These are phyloP conservation scores for Pseudocercospora vitis DNA, from an alignment of 2,329 filamentous ascomycete species.

Conservation along the genomic window DNA sequence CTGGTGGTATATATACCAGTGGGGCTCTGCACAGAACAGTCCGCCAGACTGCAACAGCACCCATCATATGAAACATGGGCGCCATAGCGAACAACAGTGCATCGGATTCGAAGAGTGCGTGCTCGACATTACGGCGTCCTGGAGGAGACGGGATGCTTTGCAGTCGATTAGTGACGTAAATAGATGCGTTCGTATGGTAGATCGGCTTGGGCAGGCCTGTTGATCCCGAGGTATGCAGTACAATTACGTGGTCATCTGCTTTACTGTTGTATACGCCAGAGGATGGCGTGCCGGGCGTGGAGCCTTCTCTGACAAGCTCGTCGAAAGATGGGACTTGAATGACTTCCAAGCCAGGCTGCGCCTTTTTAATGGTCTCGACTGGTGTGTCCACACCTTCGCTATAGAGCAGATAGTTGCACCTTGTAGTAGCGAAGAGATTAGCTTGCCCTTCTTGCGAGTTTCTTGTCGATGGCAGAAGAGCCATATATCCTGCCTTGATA, in stretches of 20 bases:
- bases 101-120: slow-evolving; percentile 12
- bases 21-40: slow-evolving; percentile 16
- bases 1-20: slow-evolving; percentile 16
- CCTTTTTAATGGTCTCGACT: slow-evolving; percentile 23
- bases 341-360: slow-evolving; percentile 21
- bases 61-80: slow-evolving; percentile 27
- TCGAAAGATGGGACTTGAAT: slow-evolving; percentile 22
- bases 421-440: slow-evolving; percentile 22
- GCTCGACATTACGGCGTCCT: slow-evolving; percentile 14
- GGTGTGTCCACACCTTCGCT: slow-evolving; percentile 22
- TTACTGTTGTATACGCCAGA: slow-evolving; percentile 12
- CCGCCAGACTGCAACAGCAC: slow-evolving; percentile 16
- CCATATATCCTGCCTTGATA: slow-evolving; percentile 31
- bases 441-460: slow-evolving; percentile 23
- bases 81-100: slow-evolving; percentile 17
- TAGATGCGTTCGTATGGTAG: slow-evolving; percentile 21
- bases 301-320: slow-evolving; percentile 16
- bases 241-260: slow-evolving; percentile 16
- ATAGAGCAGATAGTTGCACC: slow-evolving; percentile 22
- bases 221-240: slow-evolving; percentile 27
- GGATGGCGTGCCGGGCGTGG: neutral
- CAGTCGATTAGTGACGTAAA: slow-evolving; percentile 20
- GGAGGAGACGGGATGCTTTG: slow-evolving; percentile 10
- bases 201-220: slow-evolving; percentile 27
- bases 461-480: slow-evolving; percentile 21